Evolutionary conservation across 345 rosid species (phyloP), one percentile per base, ranked within the genome.

Genomic region (Corchorus capsularis): DNA sequence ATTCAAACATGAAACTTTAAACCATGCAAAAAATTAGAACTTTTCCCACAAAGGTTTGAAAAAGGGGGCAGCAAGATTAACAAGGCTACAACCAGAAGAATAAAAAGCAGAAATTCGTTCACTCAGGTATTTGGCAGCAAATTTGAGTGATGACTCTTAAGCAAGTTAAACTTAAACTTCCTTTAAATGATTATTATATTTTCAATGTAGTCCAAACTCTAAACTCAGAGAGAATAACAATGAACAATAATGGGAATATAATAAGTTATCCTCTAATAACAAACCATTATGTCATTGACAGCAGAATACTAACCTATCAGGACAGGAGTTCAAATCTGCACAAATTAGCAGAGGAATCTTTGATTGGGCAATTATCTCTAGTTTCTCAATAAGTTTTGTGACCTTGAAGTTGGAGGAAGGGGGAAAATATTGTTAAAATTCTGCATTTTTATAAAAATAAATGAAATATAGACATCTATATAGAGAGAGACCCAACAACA

Each of bases 251-350:
- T n/a, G 56, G 61, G 22, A 10, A 43, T 16, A n/a, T 41, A 74
- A 62, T 49, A 2, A 64, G 15, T 52, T 0, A 34, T 75, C 5
- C 49, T 41, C 17, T 17, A 5, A 19, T 12, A n/a, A 39, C 54
- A 65, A 32, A 45, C 49, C 39, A 71, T 50, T 37, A 6, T 11
- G 59, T 71, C 19, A 72, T 4, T 43, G 20, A 52, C 19, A 27
- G 39, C 50, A 67, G 75, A 45, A 57, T 32, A 79, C 78, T 55
- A 63, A 86, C 87, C 87, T 86, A 76, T 34, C 80, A 5, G 89
- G 87, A 71, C 37, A 32, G 27, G 81, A 80, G 71, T 86, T 80
- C 74, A 86, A 78, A 81, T 83, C 85, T 66, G 83, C 89, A 59
- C 87, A 84, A 41, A 84, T 78, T 57, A 84, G 45, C 37, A 84